Evolutionary conservation across 345 rosid genomes (phyloP).

Genomic region (Lepidium africanum): DNA sequence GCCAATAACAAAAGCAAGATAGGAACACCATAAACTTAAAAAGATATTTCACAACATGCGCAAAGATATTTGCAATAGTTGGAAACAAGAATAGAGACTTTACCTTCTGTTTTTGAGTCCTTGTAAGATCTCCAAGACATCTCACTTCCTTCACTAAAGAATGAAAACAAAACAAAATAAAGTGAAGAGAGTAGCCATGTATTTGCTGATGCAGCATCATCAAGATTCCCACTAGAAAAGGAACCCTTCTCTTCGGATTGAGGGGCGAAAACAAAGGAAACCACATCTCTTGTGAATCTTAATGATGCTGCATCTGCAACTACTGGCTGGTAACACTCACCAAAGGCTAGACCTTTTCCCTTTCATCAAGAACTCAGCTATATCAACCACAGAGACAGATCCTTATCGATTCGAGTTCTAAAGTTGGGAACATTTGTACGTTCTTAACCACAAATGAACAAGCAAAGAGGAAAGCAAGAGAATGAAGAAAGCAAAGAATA

Average conservation of each 20-base stretch:
- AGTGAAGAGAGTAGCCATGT: constrained; percentile 23
- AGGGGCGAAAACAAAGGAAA: constrained; percentile 6
- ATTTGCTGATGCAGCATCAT: constrained; percentile 99
- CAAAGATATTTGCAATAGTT: not conserved
- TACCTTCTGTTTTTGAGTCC: constrained; percentile 19
- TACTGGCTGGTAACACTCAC: constrained; percentile 44
- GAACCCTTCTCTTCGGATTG: constrained; percentile 12
- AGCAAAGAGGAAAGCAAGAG: constrained; percentile 3
- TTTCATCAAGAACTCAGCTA: constrained; percentile 2
- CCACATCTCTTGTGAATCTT: constrained; percentile 70
- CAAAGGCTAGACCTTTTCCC: constrained; percentile 13
- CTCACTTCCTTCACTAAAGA: constrained; percentile 1
- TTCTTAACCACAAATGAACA: not conserved
- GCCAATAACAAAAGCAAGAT: constrained; percentile 6
- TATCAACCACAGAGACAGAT: not conserved
- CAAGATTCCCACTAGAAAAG: constrained; percentile 86
- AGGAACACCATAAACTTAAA: constrained; percentile 3
- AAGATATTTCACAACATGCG: constrained; percentile 16
- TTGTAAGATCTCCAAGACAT: constrained; percentile 15
- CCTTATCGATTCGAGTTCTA: not conserved
- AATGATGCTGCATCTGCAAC: constrained; percentile 85
- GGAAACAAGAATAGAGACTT: not conserved
- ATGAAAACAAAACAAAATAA: not conserved
- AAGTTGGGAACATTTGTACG: not conserved
- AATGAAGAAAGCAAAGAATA: not conserved